A percentile compares a stretch with the other conserved stretches of the same genome.
phyloP scores from a whole-genome alignment of 352 stramenopile genomes.

The Globisporangium apiculatum region DNA sequence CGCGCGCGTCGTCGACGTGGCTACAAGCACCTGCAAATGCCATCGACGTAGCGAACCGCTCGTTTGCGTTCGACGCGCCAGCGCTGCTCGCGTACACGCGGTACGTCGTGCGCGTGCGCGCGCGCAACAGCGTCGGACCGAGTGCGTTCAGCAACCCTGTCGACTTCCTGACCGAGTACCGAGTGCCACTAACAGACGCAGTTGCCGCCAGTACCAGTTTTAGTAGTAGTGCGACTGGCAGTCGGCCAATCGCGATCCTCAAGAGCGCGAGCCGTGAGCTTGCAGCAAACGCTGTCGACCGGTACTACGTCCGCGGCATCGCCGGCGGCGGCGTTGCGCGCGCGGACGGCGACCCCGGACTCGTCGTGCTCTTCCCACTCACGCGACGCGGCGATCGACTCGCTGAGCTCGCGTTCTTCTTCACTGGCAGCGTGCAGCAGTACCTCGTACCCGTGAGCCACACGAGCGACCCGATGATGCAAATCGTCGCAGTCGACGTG shows the following conservation, averaged over 20 bases:
- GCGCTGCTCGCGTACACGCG: constrained; percentile 24
- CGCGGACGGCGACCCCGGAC: constrained; percentile 35
- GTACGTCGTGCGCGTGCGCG: constrained; percentile 35
- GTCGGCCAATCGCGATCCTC: constrained; percentile 1
- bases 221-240: background rate
- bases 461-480: constrained; percentile 11
- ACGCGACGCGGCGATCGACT: constrained; percentile 33
- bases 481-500: constrained; percentile 55
- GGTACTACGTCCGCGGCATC: constrained; percentile 56
- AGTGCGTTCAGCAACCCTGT: constrained; percentile 18
- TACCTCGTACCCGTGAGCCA: constrained; percentile 24
- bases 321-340: constrained; percentile 31
- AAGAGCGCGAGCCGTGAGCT: constrained; percentile 20
- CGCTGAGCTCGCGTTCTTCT: constrained; percentile 38
- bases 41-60: constrained; percentile 3
- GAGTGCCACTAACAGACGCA: background rate
- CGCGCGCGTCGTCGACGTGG: constrained; percentile 36
- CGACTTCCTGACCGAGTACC: constrained; percentile 37
- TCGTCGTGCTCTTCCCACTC: constrained; percentile 56
- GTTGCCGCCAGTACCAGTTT: background rate
- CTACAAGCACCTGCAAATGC: constrained; percentile 9
- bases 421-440: constrained; percentile 18
- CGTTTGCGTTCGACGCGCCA: constrained; percentile 8
- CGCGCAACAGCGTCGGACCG: constrained; percentile 19
- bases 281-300: constrained; percentile 40